A percentile compares a stretch with the other conserved stretches of the same genome.
Conservation (phyloP, 2,329 filamentous ascomycete species). For the Coniella lustricola region DNA sequence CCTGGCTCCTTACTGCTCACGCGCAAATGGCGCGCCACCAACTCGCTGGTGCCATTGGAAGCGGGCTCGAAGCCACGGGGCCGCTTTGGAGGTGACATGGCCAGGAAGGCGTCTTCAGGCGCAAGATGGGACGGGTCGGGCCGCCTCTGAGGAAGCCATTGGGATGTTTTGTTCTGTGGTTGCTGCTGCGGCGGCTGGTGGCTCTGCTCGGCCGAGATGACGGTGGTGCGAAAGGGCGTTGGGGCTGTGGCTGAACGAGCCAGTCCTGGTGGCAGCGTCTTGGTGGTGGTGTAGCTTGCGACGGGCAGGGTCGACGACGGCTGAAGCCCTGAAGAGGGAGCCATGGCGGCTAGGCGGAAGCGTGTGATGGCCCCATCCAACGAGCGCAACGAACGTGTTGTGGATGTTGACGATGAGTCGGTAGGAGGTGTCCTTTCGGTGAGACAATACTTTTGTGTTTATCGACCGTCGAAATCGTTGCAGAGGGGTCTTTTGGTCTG, state of each 20-base stretch:
- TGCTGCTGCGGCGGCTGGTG: neutral
- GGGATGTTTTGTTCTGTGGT: too few relatives aligned
- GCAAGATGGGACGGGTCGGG: slow-evolving; percentile 63
- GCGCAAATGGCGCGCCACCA: slow-evolving; percentile 33
- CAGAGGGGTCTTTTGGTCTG: too few relatives aligned
- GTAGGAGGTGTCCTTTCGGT: neutral
- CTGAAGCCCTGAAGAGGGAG: slow-evolving; percentile 25
- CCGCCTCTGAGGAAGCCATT: slow-evolving; percentile 24
- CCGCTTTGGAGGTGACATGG: slow-evolving; percentile 53
- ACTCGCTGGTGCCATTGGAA: slow-evolving; percentile 20
- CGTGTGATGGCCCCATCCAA: slow-evolving; percentile 11
- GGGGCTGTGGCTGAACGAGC: slow-evolving; percentile 36
- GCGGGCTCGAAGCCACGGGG: slow-evolving; percentile 32
- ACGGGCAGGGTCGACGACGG: slow-evolving; percentile 12
- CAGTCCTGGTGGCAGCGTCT: slow-evolving; percentile 25
- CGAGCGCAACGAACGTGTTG: neutral
- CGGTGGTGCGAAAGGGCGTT: slow-evolving; percentile 19
- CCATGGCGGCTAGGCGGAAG: slow-evolving; percentile 20
- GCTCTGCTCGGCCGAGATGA: neutral
- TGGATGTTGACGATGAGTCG: neutral
- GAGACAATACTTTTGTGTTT: too few relatives aligned
- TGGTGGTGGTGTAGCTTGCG: neutral
- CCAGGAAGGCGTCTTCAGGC: slow-evolving; percentile 75
- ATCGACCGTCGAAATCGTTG: too few relatives aligned
- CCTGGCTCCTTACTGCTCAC: slow-evolving; percentile 41